phyloP scores from a whole-genome alignment of 2,329 filamentous ascomycete genomes.

The Bipolaris gigantea region DNA sequence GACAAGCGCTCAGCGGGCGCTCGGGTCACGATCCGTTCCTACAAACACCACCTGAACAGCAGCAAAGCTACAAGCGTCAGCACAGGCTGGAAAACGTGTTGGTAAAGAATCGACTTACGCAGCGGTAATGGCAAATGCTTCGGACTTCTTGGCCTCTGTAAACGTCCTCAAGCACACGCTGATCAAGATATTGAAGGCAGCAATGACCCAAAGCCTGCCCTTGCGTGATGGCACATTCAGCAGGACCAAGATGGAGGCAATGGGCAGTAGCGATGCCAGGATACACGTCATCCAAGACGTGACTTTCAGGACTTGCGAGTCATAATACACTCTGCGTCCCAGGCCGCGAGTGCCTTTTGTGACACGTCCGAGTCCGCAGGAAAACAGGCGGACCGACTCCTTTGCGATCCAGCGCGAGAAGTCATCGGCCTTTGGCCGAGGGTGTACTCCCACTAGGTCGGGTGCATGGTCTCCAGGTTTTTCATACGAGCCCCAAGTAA shows the following conservation, averaged over 20 bases:
- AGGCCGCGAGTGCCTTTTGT: neutral
- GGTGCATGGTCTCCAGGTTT: neutral
- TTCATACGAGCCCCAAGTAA: neutral
- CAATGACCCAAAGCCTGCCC: conserved; percentile 20
- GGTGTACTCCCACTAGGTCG: conserved; percentile 10
- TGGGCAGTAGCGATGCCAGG: conserved; percentile 26
- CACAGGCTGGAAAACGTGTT: neutral
- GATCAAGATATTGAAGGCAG: conserved; percentile 27
- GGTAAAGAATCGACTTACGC: conserved; percentile 19
- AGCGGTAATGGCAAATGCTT: conserved; percentile 32
- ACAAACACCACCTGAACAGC: conserved; percentile 9
- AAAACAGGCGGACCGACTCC: conserved; percentile 9
- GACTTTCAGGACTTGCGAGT: neutral
- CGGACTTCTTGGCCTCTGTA: conserved; percentile 26
- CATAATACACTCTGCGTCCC: neutral
- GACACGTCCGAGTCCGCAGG: neutral
- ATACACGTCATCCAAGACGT: conserved; percentile 25
- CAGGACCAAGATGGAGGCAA: conserved; percentile 25
- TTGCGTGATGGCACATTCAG: conserved; percentile 13
- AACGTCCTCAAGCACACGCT: conserved; percentile 24
- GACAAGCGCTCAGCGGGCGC: neutral
- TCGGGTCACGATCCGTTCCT: neutral
- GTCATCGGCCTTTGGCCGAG: conserved; percentile 6
- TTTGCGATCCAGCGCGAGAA: conserved; percentile 15
- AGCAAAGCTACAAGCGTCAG: conserved; percentile 4